Base-by-base conservation (phyloP, 768 basidiomycete species). In the Termitomyces sp. region DNA sequence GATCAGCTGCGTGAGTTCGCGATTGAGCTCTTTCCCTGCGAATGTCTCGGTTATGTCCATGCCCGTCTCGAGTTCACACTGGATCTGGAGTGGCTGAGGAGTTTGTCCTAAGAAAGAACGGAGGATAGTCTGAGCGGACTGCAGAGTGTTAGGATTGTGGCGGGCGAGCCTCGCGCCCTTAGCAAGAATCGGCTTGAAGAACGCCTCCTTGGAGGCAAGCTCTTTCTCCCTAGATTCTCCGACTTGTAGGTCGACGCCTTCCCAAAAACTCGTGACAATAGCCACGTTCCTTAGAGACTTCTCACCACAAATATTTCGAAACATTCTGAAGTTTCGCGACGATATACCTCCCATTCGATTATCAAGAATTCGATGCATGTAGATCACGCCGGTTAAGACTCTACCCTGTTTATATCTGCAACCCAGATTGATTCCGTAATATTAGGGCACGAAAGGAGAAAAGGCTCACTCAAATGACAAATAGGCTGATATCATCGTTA, bases 1-100 rank as follows among this genome's bases (percentile, higher is more conserved):
- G 43, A 44, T 44, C 12, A 43, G 42, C 22, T 43, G 22, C 15
- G 42, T 15, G 14, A 43, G 42, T 43, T 43, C 42, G 22, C 42
- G 22, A 24, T 43, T 43, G 2, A 43, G 42, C 14, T 43, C 42
- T 21, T 43, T 43, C 2, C 42, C 42, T 6, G 42, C 42, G 24
- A 43, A 43, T 43, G 42, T 42, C 4, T 22, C 21, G 4, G 21
- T 24, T 14, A 43, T 43, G 22, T 24, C 42, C 22, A 43, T 24
- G 14, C 22, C 70, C 59, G n/a, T n/a, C n/a, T n/a, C n/a, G n/a
- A 84, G 68, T 62, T 86, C 83, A 26, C 70, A 66, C 59, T 84
- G 84, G 48, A 85, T 82, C 22, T 71, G 73, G 3, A 85, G 68
- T 2, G 77, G n/a, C 22, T 24, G 42, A 10, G 42, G 42, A 15